Percentiles rank a stretch among this genome's conserved stretches.
Evolutionary conservation across 805 yeast species (phyloP).

Genomic region (Sugiyamaella lignohabitans): DNA sequence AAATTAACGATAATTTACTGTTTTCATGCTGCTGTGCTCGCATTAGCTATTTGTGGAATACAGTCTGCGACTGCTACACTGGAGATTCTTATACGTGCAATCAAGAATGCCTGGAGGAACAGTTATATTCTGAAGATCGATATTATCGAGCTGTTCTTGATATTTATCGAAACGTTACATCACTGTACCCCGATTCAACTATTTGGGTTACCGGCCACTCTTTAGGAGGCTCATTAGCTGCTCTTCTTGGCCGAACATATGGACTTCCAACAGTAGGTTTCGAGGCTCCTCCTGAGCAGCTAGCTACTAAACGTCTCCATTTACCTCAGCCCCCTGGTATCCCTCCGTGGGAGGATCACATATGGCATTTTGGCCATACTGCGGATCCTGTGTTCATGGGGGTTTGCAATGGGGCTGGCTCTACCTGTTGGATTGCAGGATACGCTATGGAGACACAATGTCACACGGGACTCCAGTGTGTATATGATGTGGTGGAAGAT

Average conservation of each 20-base stretch:
- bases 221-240: slow-evolving; percentile 80
- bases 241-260: slow-evolving; percentile 77
- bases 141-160: slow-evolving; percentile 77
- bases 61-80: slow-evolving; percentile 91
- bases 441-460: slow-evolving; percentile 97
- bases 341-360: slow-evolving; percentile 66
- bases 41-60: slow-evolving; percentile 82
- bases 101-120: slow-evolving; percentile 76
- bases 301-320: slow-evolving; percentile 79
- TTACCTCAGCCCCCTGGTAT: slow-evolving; percentile 90
- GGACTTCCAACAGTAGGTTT: slow-evolving; percentile 87
- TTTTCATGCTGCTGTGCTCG: slow-evolving; percentile 97
- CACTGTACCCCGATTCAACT: slow-evolving; percentile 58
- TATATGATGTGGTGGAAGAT: slow-evolving; percentile 84
- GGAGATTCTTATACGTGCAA: slow-evolving; percentile 75
- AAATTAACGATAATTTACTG: slow-evolving; percentile 76
- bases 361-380: slow-evolving; percentile 95
- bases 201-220: slow-evolving; percentile 96
- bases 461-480: slow-evolving; percentile 82
- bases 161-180: slow-evolving; percentile 64
- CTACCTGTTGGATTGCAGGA: slow-evolving; percentile 84
- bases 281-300: slow-evolving; percentile 87
- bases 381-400: slow-evolving; percentile 98
- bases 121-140: slow-evolving; percentile 64
- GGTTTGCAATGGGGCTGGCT: slow-evolving; percentile 88